Evolutionary conservation across 352 stramenopile genomes (phyloP).

Genomic region (Globisporangium abappressorium): DNA sequence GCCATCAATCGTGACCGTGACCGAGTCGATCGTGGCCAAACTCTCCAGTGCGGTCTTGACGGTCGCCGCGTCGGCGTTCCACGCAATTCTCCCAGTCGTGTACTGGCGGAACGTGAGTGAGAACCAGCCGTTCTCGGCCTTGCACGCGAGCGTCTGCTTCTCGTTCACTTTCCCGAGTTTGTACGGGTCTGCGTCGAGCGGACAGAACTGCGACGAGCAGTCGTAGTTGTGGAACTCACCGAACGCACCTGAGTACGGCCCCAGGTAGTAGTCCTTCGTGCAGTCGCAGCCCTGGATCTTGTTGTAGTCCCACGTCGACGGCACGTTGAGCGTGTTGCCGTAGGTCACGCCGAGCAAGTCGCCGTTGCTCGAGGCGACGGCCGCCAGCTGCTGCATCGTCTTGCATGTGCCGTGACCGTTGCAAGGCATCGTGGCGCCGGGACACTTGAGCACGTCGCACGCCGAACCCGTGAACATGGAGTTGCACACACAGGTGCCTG

Average conservation of each 20-base stretch:
- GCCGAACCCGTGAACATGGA: conserved; percentile 74
- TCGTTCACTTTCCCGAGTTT: conserved; percentile 66
- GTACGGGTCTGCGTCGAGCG: conserved; percentile 83
- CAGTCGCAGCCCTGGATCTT: conserved; percentile 86
- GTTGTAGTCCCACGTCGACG: conserved; percentile 76
- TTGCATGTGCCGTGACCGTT: conserved; percentile 72
- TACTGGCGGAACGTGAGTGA: conserved; percentile 68
- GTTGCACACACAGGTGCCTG: conserved; percentile 60
- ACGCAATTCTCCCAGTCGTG: conserved; percentile 53
- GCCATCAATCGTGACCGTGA: conserved; percentile 50
- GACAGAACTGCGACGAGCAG: conserved; percentile 85
- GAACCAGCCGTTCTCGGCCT: conserved; percentile 52
- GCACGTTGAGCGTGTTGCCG: conserved; percentile 51
- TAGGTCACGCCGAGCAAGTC: conserved; percentile 58
- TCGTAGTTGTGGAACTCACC: conserved; percentile 55
- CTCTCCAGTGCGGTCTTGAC: conserved; percentile 56
- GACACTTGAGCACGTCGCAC: conserved; percentile 65
- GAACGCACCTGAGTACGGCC: conserved; percentile 52
- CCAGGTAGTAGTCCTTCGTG: conserved; percentile 58
- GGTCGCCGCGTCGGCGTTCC: conserved; percentile 30
- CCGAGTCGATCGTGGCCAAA: conserved; percentile 46
- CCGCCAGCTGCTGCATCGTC: conserved; percentile 68
- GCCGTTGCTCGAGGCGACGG: conserved; percentile 32
- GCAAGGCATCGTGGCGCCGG: conserved; percentile 36
- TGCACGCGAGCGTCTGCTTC: conserved; percentile 59